Evolutionary conservation across 169 alveolate genomes (phyloP).

Genomic region (Plasmodium adleri): DNA sequence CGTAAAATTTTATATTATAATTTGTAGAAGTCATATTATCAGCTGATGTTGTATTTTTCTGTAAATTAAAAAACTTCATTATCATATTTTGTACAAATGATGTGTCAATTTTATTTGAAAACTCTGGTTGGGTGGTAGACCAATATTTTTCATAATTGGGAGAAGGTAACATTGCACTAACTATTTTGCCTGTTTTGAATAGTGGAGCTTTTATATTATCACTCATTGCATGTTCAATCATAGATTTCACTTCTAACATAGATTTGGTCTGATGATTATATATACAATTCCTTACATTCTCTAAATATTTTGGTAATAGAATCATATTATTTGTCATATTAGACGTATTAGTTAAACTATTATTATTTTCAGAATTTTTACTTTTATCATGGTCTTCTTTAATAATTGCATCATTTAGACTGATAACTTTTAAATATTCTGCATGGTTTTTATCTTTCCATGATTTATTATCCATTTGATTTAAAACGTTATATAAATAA

Average conservation of each 20-base stretch:
- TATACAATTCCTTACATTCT: conserved; percentile 71
- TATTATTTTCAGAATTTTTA: conserved; percentile 25
- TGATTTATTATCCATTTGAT: conserved; percentile 73
- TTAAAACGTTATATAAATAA: conserved; percentile 59
- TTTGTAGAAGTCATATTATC: conserved; percentile 6
- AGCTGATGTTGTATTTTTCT: conserved; percentile 8
- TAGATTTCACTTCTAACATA: conserved; percentile 48
- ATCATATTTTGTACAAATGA: conserved; percentile 61
- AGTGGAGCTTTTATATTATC: conserved; percentile 61
- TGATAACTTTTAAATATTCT: conserved; percentile 70
- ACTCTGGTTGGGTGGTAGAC: conserved; percentile 9
- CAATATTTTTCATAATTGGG: conserved; percentile 75
- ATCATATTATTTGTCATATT: conserved; percentile 58
- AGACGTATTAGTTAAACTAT: conserved; percentile 32
- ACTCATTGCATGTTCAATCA: conserved; percentile 73
- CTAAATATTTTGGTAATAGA: conserved; percentile 72
- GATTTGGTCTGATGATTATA: conserved; percentile 75
- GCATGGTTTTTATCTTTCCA: conserved; percentile 73
- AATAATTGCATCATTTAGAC: conserved; percentile 71
- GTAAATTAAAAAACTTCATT: conserved; percentile 58
- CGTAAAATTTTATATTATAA: conserved; percentile 39
- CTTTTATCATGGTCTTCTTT: conserved; percentile 44
- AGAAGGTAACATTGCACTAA: conserved; percentile 74
- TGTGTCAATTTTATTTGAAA: conserved; percentile 31
- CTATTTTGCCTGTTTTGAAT: conserved; percentile 75